phyloP scores from a whole-genome alignment of 345 rosid genomes.

The Cochlearia excelsa region DNA sequence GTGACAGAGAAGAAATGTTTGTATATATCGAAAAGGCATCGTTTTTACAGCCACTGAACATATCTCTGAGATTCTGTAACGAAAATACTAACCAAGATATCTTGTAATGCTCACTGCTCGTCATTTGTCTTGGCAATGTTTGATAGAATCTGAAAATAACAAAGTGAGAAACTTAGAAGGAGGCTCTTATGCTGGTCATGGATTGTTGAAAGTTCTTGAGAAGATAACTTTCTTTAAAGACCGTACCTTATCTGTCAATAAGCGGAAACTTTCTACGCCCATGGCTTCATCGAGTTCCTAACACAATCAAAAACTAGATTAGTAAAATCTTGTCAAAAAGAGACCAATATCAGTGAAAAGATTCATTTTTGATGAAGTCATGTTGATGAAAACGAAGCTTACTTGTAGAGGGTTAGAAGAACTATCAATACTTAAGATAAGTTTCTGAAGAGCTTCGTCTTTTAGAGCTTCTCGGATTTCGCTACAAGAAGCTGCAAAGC shows the following conservation, averaged over 20 bases:
- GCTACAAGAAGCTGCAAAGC: conserved; percentile 33
- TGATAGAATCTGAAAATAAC: conserved; percentile 26
- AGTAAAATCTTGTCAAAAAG: not conserved
- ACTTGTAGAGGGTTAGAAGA: conserved; percentile 30
- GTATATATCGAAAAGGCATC: conserved; percentile 6
- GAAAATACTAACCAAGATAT: not conserved
- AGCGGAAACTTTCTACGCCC: conserved; percentile 32
- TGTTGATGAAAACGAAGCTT: conserved; percentile 1
- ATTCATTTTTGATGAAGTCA: not conserved
- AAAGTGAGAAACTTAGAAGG: conserved; percentile 22
- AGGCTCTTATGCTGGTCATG: conserved; percentile 14
- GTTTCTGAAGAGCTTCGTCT: conserved; percentile 33
- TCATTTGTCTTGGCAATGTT: conserved; percentile 27
- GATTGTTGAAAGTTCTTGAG: conserved; percentile 1
- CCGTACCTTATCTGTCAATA: conserved; percentile 32
- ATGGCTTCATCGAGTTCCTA: conserved; percentile 37
- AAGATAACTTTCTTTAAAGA: not conserved
- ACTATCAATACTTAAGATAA: conserved; percentile 31
- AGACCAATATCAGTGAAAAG: not conserved
- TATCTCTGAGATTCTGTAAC: conserved; percentile 1
- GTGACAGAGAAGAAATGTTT: not conserved
- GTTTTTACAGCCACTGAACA: conserved; percentile 9
- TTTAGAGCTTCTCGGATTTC: conserved; percentile 36
- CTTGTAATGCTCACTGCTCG: not conserved
- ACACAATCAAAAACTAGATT: conserved; percentile 8